A percentile compares a stretch with the other conserved stretches of the same genome.
Evolutionary conservation across 225 moss, liverwort and hornwort species (phyloP).

Genomic region (Sphagnum contortum): DNA sequence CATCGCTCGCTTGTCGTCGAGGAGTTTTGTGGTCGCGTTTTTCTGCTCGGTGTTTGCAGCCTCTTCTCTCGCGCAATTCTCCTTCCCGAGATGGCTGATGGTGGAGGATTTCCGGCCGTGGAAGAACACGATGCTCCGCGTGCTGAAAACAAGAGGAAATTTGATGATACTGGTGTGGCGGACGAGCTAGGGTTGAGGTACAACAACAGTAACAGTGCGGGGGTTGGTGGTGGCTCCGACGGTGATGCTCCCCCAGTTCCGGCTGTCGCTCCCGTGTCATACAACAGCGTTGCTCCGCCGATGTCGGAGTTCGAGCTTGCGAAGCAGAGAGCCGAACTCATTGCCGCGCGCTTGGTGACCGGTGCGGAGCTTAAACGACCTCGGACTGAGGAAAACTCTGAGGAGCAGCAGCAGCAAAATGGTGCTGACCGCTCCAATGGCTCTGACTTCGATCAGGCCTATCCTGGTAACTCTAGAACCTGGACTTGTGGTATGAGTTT

Average conservation of each 20-base stretch:
- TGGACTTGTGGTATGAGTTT: too few relatives aligned
- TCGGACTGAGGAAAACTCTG: slow-evolving; percentile 68
- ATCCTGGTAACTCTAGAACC: slow-evolving; percentile 31
- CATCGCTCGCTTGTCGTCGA: too few relatives aligned
- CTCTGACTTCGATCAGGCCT: slow-evolving; percentile 58
- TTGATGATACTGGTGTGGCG: slow-evolving; percentile 56
- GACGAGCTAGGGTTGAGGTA: slow-evolving; percentile 21
- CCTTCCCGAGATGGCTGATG: slow-evolving; percentile 57
- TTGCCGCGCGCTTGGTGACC: slow-evolving; percentile 77
- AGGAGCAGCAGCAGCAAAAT: slow-evolving; percentile 27
- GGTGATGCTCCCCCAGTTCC: too few relatives aligned
- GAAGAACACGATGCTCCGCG: slow-evolving; percentile 80
- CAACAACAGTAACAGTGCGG: slow-evolving; percentile 30
- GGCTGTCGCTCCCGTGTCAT: slow-evolving; percentile 24
- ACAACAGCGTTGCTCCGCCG: slow-evolving; percentile 83
- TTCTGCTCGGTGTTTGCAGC: too few relatives aligned
- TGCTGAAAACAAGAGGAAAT: slow-evolving; percentile 88
- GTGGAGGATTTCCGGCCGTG: slow-evolving; percentile 38
- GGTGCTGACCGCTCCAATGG: slow-evolving; percentile 45
- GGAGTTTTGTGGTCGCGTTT: too few relatives aligned
- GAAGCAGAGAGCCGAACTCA: slow-evolving; percentile 88
- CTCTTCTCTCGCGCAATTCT: too few relatives aligned
- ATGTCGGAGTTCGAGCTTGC: slow-evolving; percentile 91
- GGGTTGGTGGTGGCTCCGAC: not conserved
- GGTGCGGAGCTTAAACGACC: slow-evolving; percentile 82